Evolutionary conservation across 2,329 filamentous ascomycete genomes (phyloP).

Genomic region (Pestalotiopsis sp.): DNA sequence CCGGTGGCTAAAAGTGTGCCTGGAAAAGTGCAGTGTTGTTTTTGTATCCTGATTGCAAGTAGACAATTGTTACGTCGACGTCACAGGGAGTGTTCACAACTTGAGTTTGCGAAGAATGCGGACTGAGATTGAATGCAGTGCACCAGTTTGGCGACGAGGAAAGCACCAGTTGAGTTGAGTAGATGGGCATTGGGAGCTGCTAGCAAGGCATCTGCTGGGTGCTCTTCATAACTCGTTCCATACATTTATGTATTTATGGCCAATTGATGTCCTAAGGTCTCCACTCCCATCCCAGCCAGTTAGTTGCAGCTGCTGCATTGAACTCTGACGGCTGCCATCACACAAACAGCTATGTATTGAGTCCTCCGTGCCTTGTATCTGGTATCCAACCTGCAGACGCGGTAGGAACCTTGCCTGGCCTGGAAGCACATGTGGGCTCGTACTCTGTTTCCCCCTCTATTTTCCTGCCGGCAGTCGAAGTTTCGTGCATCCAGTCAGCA

Average conservation of each 20-base stretch:
- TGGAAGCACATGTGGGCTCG: background rate
- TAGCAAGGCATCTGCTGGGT: no score
- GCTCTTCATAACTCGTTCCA: no score
- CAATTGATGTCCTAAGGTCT: no score
- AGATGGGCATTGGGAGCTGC: no score
- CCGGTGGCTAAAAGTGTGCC: background rate
- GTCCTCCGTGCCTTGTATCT: no score
- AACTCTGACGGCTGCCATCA: no score
- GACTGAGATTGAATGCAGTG: background rate
- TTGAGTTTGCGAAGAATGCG: background rate
- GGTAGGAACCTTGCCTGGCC: background rate
- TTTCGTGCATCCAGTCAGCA: background rate
- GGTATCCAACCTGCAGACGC: background rate
- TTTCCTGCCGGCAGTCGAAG: background rate
- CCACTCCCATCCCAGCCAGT: no score
- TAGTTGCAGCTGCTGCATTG: no score
- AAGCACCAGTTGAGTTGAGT: background rate
- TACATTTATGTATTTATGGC: no score
- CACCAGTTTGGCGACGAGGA: background rate
- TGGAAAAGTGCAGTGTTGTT: background rate
- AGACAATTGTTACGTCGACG: background rate
- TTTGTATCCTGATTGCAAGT: background rate
- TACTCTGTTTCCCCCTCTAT: background rate
- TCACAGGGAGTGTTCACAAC: background rate
- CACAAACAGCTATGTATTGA: no score